These are phyloP conservation scores for Neopestalotiopsis clavispora DNA, from an alignment of 2,329 filamentous ascomycete genomes.

Conservation along the genomic window DNA sequence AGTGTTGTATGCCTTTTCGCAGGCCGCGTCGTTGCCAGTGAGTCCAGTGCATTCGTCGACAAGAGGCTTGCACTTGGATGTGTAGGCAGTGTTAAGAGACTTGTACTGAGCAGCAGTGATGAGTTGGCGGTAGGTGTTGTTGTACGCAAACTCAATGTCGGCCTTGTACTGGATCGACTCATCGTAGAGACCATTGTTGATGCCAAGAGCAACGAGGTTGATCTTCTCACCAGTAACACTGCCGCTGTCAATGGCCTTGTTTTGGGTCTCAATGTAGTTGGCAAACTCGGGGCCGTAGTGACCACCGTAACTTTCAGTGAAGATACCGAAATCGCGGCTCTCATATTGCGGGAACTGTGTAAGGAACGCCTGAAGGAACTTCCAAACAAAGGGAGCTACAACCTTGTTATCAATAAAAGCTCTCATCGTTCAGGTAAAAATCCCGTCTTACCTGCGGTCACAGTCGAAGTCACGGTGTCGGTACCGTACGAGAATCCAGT, in stretches of 20 bases:
- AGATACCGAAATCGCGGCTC: conserved; percentile 60
- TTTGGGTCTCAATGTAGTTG: conserved; percentile 61
- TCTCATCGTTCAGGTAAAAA: background rate
- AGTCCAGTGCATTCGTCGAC: conserved; percentile 40
- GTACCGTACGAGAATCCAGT: conserved; percentile 47
- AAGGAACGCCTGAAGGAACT: conserved; percentile 64
- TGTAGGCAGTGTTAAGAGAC: conserved; percentile 38
- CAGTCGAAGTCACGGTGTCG: conserved; percentile 43
- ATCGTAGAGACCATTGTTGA: conserved; percentile 39
- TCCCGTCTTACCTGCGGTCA: conserved; percentile 37
- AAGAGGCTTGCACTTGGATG: conserved; percentile 40
- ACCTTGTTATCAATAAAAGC: background rate
- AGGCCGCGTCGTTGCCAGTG: conserved; percentile 36
- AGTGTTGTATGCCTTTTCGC: conserved; percentile 35
- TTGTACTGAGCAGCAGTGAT: conserved; percentile 40
- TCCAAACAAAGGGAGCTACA: conserved; percentile 55
- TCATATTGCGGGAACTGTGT: conserved; percentile 67
- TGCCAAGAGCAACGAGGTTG: conserved; percentile 36
- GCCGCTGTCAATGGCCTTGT: conserved; percentile 52
- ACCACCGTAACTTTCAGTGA: conserved; percentile 61
- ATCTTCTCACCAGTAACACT: conserved; percentile 37
- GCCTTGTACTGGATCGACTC: conserved; percentile 29
- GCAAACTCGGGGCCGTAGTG: conserved; percentile 63
- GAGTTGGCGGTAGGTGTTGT: conserved; percentile 44
- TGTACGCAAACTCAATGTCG: conserved; percentile 35